Evolutionary conservation across 306 rosid species (phyloP), one percentile per base, ranked within the genome.

Genomic region (Quercus ilex): DNA sequence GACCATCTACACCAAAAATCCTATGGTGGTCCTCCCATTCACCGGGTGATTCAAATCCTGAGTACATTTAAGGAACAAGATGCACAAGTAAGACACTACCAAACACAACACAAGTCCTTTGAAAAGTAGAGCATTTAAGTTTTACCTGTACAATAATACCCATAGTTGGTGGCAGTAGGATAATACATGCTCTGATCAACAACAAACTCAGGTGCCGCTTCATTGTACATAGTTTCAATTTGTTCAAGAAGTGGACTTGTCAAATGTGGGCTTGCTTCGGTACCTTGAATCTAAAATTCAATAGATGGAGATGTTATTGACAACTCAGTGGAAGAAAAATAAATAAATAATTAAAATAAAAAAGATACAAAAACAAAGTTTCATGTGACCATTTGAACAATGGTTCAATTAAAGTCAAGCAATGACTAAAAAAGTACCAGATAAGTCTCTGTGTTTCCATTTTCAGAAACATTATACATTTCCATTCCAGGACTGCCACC

Each of bases 21-120:
- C 89, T 83, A 75, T 63, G 81, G 81, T 90, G 97, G 88, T 92
- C 97, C 97, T 92, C 99, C 97, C 95, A 91, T 81, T 94, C 97
- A 15, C 86, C 70, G 33, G 99, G 92, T 84, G 99, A 78, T 79
- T 91, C 99, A 83, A 90, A 92, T 84, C 97, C 97, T 94, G 79
- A 77, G 38, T 72, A 72, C 58, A 82, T 38, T 28, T 55, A 81
- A 64, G 55, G 57, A 64, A 69, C 19, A 74, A 31, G 21, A 72
- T 43, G 69, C 35, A 83, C 18, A 71, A 57, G 68, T 74, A 46
- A 81, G 79, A 81, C 30, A 83, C 33, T 15, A 71, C 19, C 74
- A 72, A 63, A 15, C 43, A 75, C 25, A 75, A 57, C 12, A 17
- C 30, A 55, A 63, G 77, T 65, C 23, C 15, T 63, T 33, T 38